These are phyloP conservation scores for Phyllosticta citribraziliensis DNA, from an alignment of 2,329 filamentous ascomycete genomes.

Conservation along the genomic window DNA sequence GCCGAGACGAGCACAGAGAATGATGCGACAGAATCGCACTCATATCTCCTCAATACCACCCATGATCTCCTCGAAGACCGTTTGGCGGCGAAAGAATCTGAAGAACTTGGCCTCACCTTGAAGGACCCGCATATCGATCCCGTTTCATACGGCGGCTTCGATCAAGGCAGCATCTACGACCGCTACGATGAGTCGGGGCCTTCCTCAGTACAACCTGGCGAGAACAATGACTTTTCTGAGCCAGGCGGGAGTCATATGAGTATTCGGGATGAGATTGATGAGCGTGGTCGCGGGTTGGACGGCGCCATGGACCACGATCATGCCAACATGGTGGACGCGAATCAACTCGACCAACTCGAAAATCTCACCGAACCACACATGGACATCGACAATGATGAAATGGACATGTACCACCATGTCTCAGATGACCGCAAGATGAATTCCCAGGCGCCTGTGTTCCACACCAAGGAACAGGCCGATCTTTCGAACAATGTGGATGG, in stretches of 20 bases:
- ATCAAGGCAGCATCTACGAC: constrained; percentile 20
- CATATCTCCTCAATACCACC: constrained; percentile 10
- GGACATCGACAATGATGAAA: neutral
- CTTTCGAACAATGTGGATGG: neutral
- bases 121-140: constrained; percentile 20
- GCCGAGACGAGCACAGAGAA: constrained; percentile 10
- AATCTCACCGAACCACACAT: neutral
- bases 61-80: constrained; percentile 11
- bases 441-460: neutral
- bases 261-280: constrained; percentile 23
- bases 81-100: constrained; percentile 12
- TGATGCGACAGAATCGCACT: constrained; percentile 9
- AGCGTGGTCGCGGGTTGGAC: constrained; percentile 1
- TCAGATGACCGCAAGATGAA: constrained; percentile 6
- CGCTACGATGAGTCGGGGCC: constrained; percentile 30
- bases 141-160: constrained; percentile 23
- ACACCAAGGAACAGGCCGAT: neutral
- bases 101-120: constrained; percentile 14
- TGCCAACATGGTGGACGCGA: neutral
- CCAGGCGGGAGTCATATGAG: constrained; percentile 22
- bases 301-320: constrained; percentile 3
- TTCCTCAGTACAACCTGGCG: constrained; percentile 30
- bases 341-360: neutral
- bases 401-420: constrained; percentile 12
- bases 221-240: constrained; percentile 28